Percentiles rank a stretch among this genome's conserved stretches.
Evolutionary conservation across 768 basidiomycete species (phyloP).

Genomic region (Pholiota molesta): DNA sequence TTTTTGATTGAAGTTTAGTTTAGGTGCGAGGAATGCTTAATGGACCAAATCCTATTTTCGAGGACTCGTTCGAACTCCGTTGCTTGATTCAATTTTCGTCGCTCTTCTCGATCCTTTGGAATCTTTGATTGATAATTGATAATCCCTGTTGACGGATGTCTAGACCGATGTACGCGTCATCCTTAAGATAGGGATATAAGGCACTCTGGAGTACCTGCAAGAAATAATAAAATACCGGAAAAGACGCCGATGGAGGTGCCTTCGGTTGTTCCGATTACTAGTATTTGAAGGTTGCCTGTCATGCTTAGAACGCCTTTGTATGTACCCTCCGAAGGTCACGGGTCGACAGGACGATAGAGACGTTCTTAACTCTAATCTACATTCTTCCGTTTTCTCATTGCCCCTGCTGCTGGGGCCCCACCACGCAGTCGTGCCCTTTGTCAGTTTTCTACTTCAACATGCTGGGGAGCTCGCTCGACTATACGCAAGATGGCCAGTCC

Average conservation of each 20-base stretch:
- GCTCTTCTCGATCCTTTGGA: neutral
- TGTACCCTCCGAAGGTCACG: conserved; percentile 35
- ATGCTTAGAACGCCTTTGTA: conserved; percentile 7
- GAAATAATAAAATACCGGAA: neutral
- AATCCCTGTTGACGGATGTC: neutral
- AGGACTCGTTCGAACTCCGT: neutral
- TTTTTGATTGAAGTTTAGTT: neutral
- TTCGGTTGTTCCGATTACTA: conserved; percentile 1
- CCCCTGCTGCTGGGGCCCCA: conserved; percentile 14
- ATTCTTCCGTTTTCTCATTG: conserved; percentile 17
- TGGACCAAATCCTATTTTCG: neutral
- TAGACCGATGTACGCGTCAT: neutral
- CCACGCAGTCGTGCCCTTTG: neutral
- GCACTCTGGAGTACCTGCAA: no score
- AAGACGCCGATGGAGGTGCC: neutral
- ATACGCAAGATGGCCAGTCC: conserved; percentile 17
- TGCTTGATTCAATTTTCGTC: conserved; percentile 2
- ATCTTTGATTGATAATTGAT: conserved; percentile 1
- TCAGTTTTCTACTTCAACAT: conserved; percentile 21
- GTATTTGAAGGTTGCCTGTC: conserved; percentile 11
- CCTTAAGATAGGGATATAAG: no score
- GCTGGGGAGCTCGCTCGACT: conserved; percentile 24
- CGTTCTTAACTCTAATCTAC: conserved; percentile 26
- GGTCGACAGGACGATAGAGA: conserved; percentile 21
- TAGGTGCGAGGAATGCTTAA: neutral